phyloP scores from a whole-genome alignment of 176 grass and related monocot genomes.

The Avena insularis region DNA sequence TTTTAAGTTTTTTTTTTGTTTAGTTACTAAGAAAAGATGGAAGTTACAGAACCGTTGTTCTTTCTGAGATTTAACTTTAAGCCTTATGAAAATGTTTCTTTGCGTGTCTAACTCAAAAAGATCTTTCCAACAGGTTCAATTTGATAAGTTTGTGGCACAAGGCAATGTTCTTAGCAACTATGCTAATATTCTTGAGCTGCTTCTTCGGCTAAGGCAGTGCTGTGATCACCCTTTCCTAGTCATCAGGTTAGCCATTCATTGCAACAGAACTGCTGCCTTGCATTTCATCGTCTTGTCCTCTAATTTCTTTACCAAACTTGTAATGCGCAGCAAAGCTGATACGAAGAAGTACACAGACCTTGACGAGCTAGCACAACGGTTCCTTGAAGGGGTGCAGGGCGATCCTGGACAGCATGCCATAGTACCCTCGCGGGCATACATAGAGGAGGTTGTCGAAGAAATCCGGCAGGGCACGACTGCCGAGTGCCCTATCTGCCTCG shows the following conservation, averaged over 20 bases:
- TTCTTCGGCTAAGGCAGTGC: slow-evolving; percentile 86
- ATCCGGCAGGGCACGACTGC: slow-evolving; percentile 64
- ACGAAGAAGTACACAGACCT: slow-evolving; percentile 67
- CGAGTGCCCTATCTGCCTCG: slow-evolving; percentile 92
- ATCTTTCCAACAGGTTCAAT: slow-evolving; percentile 62
- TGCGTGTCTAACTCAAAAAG: slow-evolving; percentile 22
- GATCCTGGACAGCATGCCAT: slow-evolving; percentile 8
- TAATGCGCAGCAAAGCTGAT: slow-evolving; percentile 64
- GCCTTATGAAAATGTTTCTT: slow-evolving; percentile 7
- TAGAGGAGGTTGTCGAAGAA: slow-evolving; percentile 83
- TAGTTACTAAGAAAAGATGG: not conserved
- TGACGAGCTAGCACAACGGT: slow-evolving; percentile 62
- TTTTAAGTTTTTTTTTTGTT: not conserved
- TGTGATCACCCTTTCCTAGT: slow-evolving; percentile 97
- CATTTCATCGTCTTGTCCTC: not conserved
- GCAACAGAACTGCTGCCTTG: not conserved
- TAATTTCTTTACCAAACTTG: slow-evolving; percentile 39
- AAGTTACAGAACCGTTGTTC: not conserved
- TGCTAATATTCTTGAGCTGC: slow-evolving; percentile 85
- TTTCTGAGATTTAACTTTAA: not conserved
- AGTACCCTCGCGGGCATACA: slow-evolving; percentile 61
- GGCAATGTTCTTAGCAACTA: slow-evolving; percentile 89
- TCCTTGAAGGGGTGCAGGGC: slow-evolving; percentile 62
- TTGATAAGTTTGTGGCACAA: slow-evolving; percentile 86
- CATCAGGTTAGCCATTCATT: slow-evolving; percentile 61